These are phyloP conservation scores for Cytospora mali DNA, from an alignment of 2,329 filamentous ascomycete species.

Conservation along the genomic window DNA sequence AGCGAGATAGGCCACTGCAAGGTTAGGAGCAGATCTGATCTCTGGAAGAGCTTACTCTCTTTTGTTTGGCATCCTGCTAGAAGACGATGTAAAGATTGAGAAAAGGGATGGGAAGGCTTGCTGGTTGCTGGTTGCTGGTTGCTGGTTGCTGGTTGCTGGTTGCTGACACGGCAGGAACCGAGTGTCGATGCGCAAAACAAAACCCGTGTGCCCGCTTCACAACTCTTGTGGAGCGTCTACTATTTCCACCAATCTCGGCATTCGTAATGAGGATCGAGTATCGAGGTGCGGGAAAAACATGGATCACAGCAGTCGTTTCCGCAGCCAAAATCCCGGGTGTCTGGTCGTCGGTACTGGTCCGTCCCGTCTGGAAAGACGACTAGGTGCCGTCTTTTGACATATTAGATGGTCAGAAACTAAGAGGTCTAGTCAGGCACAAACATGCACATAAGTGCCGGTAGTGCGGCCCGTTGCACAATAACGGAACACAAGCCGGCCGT, in stretches of 20 bases:
- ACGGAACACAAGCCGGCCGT: too few species aligned
- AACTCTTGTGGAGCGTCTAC: conserved; percentile 9
- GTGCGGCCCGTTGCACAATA: not conserved
- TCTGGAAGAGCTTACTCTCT: not conserved
- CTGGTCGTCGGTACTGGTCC: not conserved
- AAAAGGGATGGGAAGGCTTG: too few species aligned
- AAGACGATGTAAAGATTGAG: not conserved
- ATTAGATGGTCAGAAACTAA: not conserved
- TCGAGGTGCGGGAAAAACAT: not conserved
- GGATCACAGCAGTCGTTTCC: not conserved
- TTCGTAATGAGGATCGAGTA: conserved; percentile 14
- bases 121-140: too few species aligned
- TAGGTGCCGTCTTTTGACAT: conserved; percentile 1
- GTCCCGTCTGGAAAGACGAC: too few species aligned
- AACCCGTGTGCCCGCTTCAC: conserved; percentile 5
- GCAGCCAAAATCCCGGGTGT: not conserved
- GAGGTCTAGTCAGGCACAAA: not conserved
- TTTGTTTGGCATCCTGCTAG: not conserved
- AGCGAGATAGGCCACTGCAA: not conserved
- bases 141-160: too few species aligned
- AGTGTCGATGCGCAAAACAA: conserved; percentile 4
- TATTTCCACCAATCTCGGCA: conserved; percentile 21
- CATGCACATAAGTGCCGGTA: not conserved
- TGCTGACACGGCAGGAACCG: conserved; percentile 12
- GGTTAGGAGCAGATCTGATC: not conserved